These are phyloP conservation scores for Arctium minus DNA, from an alignment of 129 eudicot genomes.

Conservation along the genomic window DNA sequence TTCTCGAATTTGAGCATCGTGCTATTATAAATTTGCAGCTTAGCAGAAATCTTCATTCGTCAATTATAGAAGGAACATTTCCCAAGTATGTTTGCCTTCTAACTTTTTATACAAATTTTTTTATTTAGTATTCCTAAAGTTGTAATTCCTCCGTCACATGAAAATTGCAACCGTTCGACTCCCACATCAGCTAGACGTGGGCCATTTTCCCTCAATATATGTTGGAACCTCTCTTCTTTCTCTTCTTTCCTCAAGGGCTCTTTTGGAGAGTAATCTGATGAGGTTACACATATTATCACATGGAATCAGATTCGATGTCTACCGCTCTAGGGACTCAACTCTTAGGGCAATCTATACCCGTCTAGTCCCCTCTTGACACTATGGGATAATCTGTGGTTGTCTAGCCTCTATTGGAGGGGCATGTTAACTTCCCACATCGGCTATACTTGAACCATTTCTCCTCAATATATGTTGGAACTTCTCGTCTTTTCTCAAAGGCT, in stretches of 20 bases:
- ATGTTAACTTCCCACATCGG: no score
- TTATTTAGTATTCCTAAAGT: not conserved
- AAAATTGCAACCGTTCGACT: not conserved
- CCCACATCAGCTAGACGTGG: no score
- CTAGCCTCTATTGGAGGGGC: no score
- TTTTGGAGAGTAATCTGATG: no score
- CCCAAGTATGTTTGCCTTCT: constrained; percentile 61
- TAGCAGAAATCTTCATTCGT: constrained; percentile 90
- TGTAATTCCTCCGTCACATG: constrained; percentile 7
- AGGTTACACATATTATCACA: no score
- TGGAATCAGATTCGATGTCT: not conserved
- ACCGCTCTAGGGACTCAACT: not conserved
- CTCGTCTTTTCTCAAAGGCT: not conserved
- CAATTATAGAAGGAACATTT: constrained; percentile 77
- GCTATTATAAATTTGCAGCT: constrained; percentile 54
- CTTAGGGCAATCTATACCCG: no score
- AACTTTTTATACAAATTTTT: not conserved
- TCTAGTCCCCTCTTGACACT: no score
- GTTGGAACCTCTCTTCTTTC: no score
- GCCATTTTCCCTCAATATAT: no score
- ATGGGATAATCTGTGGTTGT: no score
- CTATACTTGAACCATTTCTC: not conserved
- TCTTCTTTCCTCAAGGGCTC: no score
- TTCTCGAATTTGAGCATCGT: not conserved
- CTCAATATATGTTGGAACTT: not conserved